Conservation (phyloP, 2,329 filamentous ascomycete genomes). For the Aspergillus fructus region DNA sequence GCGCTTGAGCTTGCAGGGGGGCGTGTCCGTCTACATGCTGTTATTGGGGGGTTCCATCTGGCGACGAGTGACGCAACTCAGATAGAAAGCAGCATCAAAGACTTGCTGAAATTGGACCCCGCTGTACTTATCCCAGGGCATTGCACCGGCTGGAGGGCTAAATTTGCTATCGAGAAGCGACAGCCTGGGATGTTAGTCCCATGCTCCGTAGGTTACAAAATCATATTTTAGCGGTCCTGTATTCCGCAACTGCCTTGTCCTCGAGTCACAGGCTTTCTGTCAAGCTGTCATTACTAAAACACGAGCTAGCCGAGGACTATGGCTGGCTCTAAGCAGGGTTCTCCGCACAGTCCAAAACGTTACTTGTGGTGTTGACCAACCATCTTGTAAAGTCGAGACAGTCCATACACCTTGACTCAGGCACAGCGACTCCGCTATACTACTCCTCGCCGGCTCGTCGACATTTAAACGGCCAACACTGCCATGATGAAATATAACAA, state of each 20-base stretch:
- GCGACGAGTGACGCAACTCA: conserved; percentile 47
- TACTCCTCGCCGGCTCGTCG: not conserved
- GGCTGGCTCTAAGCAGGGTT: not conserved
- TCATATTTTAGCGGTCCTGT: conserved; percentile 32
- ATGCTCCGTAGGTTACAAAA: conserved; percentile 50
- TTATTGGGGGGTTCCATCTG: conserved; percentile 57
- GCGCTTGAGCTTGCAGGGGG: conserved; percentile 42
- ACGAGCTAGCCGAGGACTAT: not conserved
- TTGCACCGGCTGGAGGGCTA: conserved; percentile 57
- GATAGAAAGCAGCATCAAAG: conserved; percentile 47
- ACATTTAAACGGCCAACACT: not conserved
- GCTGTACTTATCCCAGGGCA: conserved; percentile 55
- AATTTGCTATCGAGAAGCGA: conserved; percentile 52
- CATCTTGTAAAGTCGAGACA: not conserved
- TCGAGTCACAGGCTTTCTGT: not conserved
- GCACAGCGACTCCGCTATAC: not conserved
- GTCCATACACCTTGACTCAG: not conserved
- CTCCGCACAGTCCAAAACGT: not conserved
- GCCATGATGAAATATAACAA: not conserved
- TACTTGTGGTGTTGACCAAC: not conserved
- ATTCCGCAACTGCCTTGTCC: not conserved
- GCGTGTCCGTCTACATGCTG: conserved; percentile 46
- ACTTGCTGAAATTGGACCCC: conserved; percentile 49
- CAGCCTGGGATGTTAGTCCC: conserved; percentile 53
- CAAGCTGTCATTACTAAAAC: not conserved